Evolutionary conservation across 1,284 basidiomycete species (phyloP), one percentile per base, ranked within the genome.

Genomic region (Coniferiporia weirii): DNA sequence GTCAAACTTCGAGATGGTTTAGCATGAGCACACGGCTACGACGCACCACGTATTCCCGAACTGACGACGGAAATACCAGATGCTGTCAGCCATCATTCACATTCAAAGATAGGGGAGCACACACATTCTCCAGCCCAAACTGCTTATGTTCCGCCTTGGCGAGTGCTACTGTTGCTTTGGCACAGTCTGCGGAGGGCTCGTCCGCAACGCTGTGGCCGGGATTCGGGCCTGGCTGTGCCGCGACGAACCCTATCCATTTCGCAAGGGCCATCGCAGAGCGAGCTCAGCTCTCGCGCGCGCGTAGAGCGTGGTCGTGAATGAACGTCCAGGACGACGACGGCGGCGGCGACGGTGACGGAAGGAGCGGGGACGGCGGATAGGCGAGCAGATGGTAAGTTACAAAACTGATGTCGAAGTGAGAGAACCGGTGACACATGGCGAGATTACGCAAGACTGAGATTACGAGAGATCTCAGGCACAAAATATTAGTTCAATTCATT

Each of bases 101-200:
- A 43, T 32, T 40, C 10, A 9, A 54, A 9, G 57, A 15, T 48
- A n/a, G 49, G 17, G 12, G 27, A 12, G 19, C 27, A 81, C 91
- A 70, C 72, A 95, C 93, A 74, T 97, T 97, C 80, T 95, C 94
- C 54, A 96, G 78, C 19, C 94, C 94, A 79, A 94, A 95, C 69
- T 84, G 85, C 77, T 91, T 91, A 61, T 80, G 80, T 72, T 89
- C 87, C 61, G 88, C 82, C 22, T 81, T 76, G 51, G 76, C 75
- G 63, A 76, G n/a, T 8, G 9, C 66, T 50, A 75, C 72, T 45
- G 63, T 53, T 72, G 67, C 47, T 66, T 65, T 49, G 72, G 67
- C 43, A 50, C 47, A 57, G 72, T 67, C 8, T 69, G 64, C 22
- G 64, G 64, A 64, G 73, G 69, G 61, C 6, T 67, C 64, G 49